Percentiles rank a stretch among this genome's conserved stretches.
phyloP scores from a whole-genome alignment of 345 rosid genomes.

The Erodium maritimum region DNA sequence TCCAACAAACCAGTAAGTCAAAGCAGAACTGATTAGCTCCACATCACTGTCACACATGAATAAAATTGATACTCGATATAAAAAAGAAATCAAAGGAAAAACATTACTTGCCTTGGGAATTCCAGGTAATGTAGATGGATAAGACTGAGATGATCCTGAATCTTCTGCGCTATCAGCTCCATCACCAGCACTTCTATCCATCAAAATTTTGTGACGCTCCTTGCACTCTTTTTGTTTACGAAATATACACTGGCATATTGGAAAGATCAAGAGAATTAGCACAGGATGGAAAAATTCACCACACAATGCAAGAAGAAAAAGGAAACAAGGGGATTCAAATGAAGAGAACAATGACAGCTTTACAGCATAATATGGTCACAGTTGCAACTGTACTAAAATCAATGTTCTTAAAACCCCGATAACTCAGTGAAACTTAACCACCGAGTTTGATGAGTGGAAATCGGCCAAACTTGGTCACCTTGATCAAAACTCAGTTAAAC shows the following conservation, averaged over 20 bases:
- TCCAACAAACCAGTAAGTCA: slow-evolving; percentile 12
- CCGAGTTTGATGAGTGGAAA: too few relatives aligned
- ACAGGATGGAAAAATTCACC: slow-evolving; percentile 1
- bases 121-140: slow-evolving; percentile 99
- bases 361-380: background rate
- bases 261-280: slow-evolving; percentile 4
- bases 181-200: slow-evolving; percentile 82
- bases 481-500: too few relatives aligned
- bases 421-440: too few relatives aligned
- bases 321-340: too few relatives aligned
- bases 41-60: background rate
- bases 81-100: background rate
- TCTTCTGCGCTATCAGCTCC: slow-evolving; percentile 99
- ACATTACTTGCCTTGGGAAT: slow-evolving; percentile 71
- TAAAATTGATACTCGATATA: background rate
- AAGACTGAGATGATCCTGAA: slow-evolving; percentile 94
- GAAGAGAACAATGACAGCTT: background rate
- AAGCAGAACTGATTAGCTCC: slow-evolving; percentile 12
- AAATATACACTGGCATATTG: slow-evolving; percentile 53
- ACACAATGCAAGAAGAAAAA: background rate
- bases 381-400: too few relatives aligned
- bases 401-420: too few relatives aligned
- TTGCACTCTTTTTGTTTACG: slow-evolving; percentile 89
- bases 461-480: too few relatives aligned
- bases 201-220: slow-evolving; percentile 87